Evolutionary conservation across 2,329 filamentous ascomycete species (phyloP).

Genomic region (Mollisia scopiformis): DNA sequence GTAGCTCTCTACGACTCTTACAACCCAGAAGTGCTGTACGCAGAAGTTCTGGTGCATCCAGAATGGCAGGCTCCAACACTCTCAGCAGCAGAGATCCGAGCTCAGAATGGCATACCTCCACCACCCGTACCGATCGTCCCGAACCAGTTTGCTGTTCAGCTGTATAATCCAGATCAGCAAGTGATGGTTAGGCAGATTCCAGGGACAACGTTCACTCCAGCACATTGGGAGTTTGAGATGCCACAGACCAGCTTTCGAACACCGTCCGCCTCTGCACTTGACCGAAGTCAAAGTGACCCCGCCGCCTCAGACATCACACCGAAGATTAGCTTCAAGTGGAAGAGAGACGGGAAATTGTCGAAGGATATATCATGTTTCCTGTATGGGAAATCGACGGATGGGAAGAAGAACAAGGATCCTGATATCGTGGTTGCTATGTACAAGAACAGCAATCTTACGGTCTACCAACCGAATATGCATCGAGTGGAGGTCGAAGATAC

Average conservation of each 20-base stretch:
- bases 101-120: conserved; percentile 65
- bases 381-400: conserved; percentile 74
- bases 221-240: conserved; percentile 91
- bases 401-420: conserved; percentile 84
- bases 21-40: conserved; percentile 81
- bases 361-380: conserved; percentile 90
- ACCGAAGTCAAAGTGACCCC: conserved; percentile 69
- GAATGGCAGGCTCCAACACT: conserved; percentile 84
- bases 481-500: conserved; percentile 91
- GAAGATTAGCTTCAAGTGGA: conserved; percentile 85
- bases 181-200: conserved; percentile 71
- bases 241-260: conserved; percentile 82
- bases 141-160: conserved; percentile 77
- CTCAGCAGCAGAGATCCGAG: conserved; percentile 78
- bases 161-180: conserved; percentile 93
- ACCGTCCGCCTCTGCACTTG: conserved; percentile 78
- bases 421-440: conserved; percentile 95
- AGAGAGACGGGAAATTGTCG: conserved; percentile 80
- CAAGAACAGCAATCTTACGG: conserved; percentile 72
- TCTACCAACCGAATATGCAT: conserved; percentile 92
- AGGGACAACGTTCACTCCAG: conserved; percentile 78
- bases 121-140: conserved; percentile 75
- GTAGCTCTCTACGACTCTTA: conserved; percentile 83
- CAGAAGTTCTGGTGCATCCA: conserved; percentile 81
- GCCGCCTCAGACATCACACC: conserved; percentile 60